phyloP scores from a whole-genome alignment of 257 asterid genomes.

The Capsicum chinense region DNA sequence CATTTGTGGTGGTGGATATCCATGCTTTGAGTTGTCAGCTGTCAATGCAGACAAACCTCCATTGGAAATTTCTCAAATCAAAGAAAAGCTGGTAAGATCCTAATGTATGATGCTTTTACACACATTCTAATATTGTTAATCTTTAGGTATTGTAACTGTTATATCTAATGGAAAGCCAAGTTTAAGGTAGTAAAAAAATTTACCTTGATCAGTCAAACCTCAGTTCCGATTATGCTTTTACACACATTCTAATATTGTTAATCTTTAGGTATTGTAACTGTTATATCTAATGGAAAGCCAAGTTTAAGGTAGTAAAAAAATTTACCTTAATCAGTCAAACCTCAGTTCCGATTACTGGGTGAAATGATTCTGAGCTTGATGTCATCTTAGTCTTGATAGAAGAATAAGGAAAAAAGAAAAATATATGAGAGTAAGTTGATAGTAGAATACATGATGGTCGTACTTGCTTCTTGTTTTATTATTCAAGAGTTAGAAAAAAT shows the following conservation, averaged over 20 bases:
- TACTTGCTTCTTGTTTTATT: no score
- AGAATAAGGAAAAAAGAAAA: neutral
- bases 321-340: neutral
- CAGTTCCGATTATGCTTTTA: neutral
- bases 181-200: no score
- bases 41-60: slow-evolving; percentile 97
- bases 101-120: no score
- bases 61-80: no score
- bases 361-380: neutral
- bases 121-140: no score
- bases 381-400: neutral
- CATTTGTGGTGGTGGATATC: slow-evolving; percentile 84
- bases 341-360: neutral
- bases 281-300: neutral
- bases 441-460: no score
- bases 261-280: neutral
- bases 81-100: no score
- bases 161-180: no score
- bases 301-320: neutral
- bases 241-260: neutral
- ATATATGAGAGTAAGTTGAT: neutral
- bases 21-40: slow-evolving; percentile 92
- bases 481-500: no score
- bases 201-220: no score
- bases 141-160: no score